Evolutionary conservation across 345 rosid genomes (phyloP), one percentile per base, ranked within the genome.

Genomic region (Salix viminalis): DNA sequence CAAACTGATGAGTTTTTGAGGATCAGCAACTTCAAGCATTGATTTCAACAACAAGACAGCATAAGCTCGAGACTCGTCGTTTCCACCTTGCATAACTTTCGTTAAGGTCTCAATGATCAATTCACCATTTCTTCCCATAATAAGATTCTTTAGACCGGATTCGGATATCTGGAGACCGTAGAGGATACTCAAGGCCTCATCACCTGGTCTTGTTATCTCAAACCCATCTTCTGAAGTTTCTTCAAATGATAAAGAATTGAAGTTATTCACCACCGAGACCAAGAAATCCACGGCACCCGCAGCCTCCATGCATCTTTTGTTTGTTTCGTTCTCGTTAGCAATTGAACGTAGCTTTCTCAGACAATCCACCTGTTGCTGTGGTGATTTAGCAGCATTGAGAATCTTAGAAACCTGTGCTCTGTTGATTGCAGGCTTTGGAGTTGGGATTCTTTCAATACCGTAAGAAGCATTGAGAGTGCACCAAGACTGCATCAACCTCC

Each of bases 401-500:
- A 95, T 89, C 83, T 89, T 91, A 30, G 81, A 71, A 7, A 93
- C 85, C 75, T 91, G 92, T 2, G 88, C 66, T 83, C 78, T 89
- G 83, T 70, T 85, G 73, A 89, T 75, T 2, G 92, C 90, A 12
- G 89, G 92, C 79, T 89, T 95, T 3, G 99, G 99, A 11, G 99
- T 95, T 0, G 99, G 97, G 72, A 95, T 89, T 71, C 96, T 86
- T 80, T 95, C 93, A 14, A 95, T 69, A 18, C 99, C 99, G 39
- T 86, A 68, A 0, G 94, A 89, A 36, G 97, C 97, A 50, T 95
- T 91, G 65, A 95, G 76, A 11, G 88, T 90, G 77, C 99, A 95
- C 99, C 99, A 95, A 18, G 97, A 88, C 78, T 95, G 99, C 69
- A 95, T 88, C 56, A 95, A 81, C 16, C 99, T 89, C 11, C 95